Percentiles rank a stretch among this genome's conserved stretches.
phyloP scores from a whole-genome alignment of 2,329 filamentous ascomycete species.

The Beauveria brongniartii region DNA sequence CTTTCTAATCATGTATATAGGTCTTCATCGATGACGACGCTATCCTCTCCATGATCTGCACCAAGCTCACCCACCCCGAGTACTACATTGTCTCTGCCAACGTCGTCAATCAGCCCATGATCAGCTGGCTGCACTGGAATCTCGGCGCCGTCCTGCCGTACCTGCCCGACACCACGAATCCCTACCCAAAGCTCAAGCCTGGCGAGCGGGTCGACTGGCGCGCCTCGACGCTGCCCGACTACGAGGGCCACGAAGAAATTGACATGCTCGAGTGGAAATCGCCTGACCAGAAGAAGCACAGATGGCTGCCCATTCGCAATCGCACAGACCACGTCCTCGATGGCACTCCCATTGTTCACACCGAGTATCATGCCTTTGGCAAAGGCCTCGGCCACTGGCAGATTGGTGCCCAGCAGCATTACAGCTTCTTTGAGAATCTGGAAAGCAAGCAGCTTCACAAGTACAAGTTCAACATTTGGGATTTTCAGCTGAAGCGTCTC shows the following conservation, averaged over 20 bases:
- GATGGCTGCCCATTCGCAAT: conserved; percentile 38
- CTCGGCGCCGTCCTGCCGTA: conserved; percentile 44
- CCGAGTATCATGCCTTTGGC: conserved; percentile 38
- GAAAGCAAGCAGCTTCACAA: conserved; percentile 34
- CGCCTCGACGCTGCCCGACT: conserved; percentile 28
- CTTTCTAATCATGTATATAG: conserved; percentile 15
- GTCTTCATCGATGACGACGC: conserved; percentile 30
- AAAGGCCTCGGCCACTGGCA: conserved; percentile 40
- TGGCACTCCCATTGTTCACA: conserved; percentile 38
- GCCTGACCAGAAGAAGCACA: conserved; percentile 33
- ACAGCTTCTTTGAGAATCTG: conserved; percentile 41
- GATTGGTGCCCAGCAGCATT: conserved; percentile 40
- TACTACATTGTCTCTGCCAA: conserved; percentile 46
- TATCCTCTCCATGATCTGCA: conserved; percentile 46
- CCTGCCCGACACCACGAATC: conserved; percentile 35
- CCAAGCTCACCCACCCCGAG: conserved; percentile 41
- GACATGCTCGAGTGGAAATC: conserved; percentile 24
- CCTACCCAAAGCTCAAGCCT: conserved; percentile 19
- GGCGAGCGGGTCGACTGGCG: conserved; percentile 27
- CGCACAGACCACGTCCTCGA: conserved; percentile 29
- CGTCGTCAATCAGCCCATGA: conserved; percentile 47
- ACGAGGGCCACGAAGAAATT: conserved; percentile 23
- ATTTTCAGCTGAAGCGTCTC: conserved; percentile 41
- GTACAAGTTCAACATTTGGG: conserved; percentile 42
- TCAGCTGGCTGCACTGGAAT: conserved; percentile 46